Conservation (phyloP, 1,284 basidiomycete species). For the Earliella scabrosa region DNA sequence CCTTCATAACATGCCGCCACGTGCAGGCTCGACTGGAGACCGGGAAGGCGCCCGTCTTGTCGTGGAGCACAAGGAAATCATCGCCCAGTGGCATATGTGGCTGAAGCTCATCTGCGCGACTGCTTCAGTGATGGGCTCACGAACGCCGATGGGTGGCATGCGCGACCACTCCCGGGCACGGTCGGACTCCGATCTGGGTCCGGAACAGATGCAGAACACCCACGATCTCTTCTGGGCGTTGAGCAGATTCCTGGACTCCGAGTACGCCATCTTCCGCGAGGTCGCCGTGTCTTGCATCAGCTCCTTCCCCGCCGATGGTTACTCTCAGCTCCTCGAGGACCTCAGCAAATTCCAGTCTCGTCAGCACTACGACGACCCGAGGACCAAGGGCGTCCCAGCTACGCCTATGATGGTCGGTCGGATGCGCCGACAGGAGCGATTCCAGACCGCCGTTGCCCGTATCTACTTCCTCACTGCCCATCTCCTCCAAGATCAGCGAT, state of each 20-base stretch:
- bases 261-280: conserved; percentile 83
- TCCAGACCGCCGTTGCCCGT: conserved; percentile 89
- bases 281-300: conserved; percentile 89
- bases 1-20: conserved; percentile 47
- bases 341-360: conserved; percentile 80
- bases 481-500: conserved; percentile 73
- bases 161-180: conserved; percentile 75
- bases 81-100: conserved; percentile 91
- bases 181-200: conserved; percentile 73
- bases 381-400: conserved; percentile 51
- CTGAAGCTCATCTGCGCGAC: conserved; percentile 84
- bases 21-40: conserved; percentile 44
- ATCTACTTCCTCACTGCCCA: conserved; percentile 89
- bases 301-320: conserved; percentile 78
- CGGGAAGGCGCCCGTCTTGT: conserved; percentile 56
- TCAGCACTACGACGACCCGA: conserved; percentile 81
- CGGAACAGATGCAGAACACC: conserved; percentile 78
- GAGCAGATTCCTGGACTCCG: conserved; percentile 86
- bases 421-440: conserved; percentile 75
- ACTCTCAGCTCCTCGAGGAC: conserved; percentile 85
- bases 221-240: conserved; percentile 86
- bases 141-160: conserved; percentile 56
- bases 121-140: conserved; percentile 69
- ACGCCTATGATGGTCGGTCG: conserved; percentile 52
- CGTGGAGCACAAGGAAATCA: conserved; percentile 65